A percentile compares a stretch with the other conserved stretches of the same genome.
These are phyloP conservation scores for Leishmania mexicana DNA, from an alignment of 208 protist genomes.

Conservation along the genomic window DNA sequence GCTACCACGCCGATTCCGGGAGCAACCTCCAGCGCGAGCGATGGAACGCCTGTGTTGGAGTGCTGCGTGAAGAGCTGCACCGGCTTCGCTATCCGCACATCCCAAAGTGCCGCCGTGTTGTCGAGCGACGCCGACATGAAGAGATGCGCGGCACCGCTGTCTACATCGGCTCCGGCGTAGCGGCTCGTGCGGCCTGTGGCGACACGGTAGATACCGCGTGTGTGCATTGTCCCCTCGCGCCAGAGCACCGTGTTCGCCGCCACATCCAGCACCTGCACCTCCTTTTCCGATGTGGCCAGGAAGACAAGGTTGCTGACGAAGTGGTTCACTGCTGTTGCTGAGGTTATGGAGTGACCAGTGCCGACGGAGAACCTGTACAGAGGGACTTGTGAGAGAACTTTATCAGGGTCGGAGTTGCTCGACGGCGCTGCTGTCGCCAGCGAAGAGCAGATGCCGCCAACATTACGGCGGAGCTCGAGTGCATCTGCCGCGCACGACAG, in stretches of 20 bases:
- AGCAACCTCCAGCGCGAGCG: constrained; percentile 61
- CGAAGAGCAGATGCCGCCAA: neutral
- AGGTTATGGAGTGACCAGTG: constrained; percentile 51
- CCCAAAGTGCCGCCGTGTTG: constrained; percentile 72
- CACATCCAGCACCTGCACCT: constrained; percentile 68
- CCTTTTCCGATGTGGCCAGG: constrained; percentile 71
- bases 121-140: constrained; percentile 79
- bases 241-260: constrained; percentile 42
- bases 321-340: constrained; percentile 73
- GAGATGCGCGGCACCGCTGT: constrained; percentile 40
- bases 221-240: constrained; percentile 52
- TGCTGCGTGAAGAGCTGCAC: constrained; percentile 79
- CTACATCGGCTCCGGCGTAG: constrained; percentile 27
- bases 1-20: constrained; percentile 60
- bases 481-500: constrained; percentile 43
- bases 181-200: constrained; percentile 55
- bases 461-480: constrained; percentile 40
- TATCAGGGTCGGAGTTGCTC: constrained; percentile 15
- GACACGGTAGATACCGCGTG: constrained; percentile 66
- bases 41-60: constrained; percentile 57
- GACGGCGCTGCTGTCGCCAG: constrained; percentile 10
- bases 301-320: constrained; percentile 76
- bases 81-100: constrained; percentile 47
- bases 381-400: constrained; percentile 32
- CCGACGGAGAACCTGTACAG: constrained; percentile 32